phyloP scores from a whole-genome alignment of 129 eudicot species.

The Oenanthe sinensis region DNA sequence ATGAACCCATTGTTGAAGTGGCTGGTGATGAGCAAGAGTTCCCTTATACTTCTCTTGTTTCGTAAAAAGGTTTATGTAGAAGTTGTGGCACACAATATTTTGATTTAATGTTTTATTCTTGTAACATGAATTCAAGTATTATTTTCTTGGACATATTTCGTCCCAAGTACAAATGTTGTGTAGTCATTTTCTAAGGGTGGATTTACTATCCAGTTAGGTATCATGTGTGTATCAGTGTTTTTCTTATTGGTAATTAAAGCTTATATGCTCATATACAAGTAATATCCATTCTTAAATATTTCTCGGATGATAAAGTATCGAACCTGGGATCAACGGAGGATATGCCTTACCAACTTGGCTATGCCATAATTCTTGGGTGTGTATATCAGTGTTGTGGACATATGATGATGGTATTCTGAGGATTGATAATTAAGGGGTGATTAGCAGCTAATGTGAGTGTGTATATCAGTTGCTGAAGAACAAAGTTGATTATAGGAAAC shows the following conservation, averaged over 20 bases:
- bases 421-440: not conserved
- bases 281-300: too few species aligned
- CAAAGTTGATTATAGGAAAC: not conserved
- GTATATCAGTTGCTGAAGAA: not conserved
- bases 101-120: not conserved
- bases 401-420: not conserved
- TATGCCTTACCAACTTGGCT: too few species aligned
- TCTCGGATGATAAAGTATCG: too few species aligned
- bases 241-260: not conserved
- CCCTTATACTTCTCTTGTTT: not conserved
- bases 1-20: not conserved
- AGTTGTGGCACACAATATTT: not conserved
- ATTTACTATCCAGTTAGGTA: conserved; percentile 4
- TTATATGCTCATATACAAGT: too few species aligned
- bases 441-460: not conserved
- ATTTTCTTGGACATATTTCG: not conserved
- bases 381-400: not conserved
- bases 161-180: not conserved
- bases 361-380: too few species aligned
- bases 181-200: not conserved
- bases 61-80: not conserved
- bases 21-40: not conserved
- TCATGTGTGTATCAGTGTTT: not conserved
- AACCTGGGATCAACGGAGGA: too few species aligned
- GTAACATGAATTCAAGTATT: not conserved